These are phyloP conservation scores for Davidsoniella virescens DNA, from an alignment of 2,329 filamentous ascomycete genomes.

Conservation along the genomic window DNA sequence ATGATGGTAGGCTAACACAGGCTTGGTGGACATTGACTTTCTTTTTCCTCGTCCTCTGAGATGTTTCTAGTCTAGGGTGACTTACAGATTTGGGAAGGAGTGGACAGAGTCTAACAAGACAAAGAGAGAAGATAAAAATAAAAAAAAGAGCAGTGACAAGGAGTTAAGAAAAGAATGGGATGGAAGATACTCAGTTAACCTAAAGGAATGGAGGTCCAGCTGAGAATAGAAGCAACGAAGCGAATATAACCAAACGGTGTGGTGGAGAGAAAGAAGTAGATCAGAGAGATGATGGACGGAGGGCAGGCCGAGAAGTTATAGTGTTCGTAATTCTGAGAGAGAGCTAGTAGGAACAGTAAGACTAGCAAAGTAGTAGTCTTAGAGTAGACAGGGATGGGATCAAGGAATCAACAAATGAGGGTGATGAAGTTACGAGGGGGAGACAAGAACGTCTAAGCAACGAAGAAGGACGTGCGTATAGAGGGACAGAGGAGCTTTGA, in stretches of 20 bases:
- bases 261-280: slow-evolving; percentile 1
- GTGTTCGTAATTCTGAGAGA: too few relatives aligned
- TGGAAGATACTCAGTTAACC: slow-evolving; percentile 3
- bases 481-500: too few relatives aligned
- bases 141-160: neutral
- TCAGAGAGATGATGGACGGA: too few relatives aligned
- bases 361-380: too few relatives aligned
- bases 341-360: too few relatives aligned
- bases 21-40: neutral
- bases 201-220: slow-evolving; percentile 10
- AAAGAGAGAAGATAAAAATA: neutral
- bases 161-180: slow-evolving; percentile 4
- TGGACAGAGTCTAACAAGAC: slow-evolving; percentile 7
- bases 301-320: too few relatives aligned
- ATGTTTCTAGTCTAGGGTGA: neutral
- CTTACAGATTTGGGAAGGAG: slow-evolving; percentile 10
- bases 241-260: slow-evolving; percentile 8
- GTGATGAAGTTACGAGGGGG: too few relatives aligned
- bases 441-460: too few relatives aligned
- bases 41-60: neutral
- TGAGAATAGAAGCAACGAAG: slow-evolving; percentile 5
- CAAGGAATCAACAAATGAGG: too few relatives aligned
- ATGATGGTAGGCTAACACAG: neutral
- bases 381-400: too few relatives aligned
- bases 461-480: too few relatives aligned